Evolutionary conservation across 75 land plant species (phyloP).

Genomic region (Isoetes taiwanensis): DNA sequence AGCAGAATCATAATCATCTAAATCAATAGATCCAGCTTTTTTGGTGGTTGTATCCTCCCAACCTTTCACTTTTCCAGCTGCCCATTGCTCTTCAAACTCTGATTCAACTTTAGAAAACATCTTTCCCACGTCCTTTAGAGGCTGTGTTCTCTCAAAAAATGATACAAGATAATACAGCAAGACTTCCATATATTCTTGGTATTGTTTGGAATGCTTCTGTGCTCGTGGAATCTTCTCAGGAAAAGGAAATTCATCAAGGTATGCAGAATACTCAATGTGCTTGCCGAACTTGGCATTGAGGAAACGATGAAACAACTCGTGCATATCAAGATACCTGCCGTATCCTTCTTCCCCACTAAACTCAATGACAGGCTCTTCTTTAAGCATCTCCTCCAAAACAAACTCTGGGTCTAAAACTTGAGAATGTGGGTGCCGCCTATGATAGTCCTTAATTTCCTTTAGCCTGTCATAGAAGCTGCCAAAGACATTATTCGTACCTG

Average conservation of each 20-base stretch:
- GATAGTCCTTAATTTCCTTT: constrained; percentile 96
- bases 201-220: constrained; percentile 61
- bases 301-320: constrained; percentile 74
- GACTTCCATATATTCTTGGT: constrained; percentile 56
- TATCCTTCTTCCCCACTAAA: constrained; percentile 98
- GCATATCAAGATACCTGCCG: constrained; percentile 90
- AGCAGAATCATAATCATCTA: constrained; percentile 67
- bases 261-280: constrained; percentile 65
- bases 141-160: constrained; percentile 81
- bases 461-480: constrained; percentile 84
- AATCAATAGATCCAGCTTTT: constrained; percentile 42
- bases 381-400: constrained; percentile 63
- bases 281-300: constrained; percentile 81
- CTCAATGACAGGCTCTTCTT: constrained; percentile 85
- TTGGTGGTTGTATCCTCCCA: constrained; percentile 50
- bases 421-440: constrained; percentile 76
- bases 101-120: constrained; percentile 77
- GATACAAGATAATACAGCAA: constrained; percentile 61
- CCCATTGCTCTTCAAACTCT: constrained; percentile 92
- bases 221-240: constrained; percentile 45
- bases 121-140: constrained; percentile 76
- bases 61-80: constrained; percentile 44
- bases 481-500: constrained; percentile 46
- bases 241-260: constrained; percentile 59
- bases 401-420: constrained; percentile 52